A percentile compares a stretch with the other conserved stretches of the same genome.
Evolutionary conservation across 2,329 filamentous ascomycete genomes (phyloP).

Genomic region (Metarhizium album): DNA sequence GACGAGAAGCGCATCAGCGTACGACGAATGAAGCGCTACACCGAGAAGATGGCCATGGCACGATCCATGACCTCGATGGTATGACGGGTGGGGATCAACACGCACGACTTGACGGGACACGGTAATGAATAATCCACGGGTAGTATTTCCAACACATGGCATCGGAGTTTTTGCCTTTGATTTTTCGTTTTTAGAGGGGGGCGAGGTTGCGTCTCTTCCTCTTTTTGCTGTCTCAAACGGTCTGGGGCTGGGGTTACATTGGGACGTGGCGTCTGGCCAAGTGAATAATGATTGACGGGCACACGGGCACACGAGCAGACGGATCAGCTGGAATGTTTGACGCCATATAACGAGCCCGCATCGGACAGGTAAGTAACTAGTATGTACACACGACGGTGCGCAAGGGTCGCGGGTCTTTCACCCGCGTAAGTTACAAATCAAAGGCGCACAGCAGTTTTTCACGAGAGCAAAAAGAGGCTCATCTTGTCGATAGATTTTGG

Average conservation of each 20-base stretch:
- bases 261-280: neutral
- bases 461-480: no score
- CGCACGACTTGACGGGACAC: neutral
- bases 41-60: conserved; percentile 25
- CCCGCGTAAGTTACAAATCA: no score
- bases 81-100: neutral
- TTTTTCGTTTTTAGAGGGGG: neutral
- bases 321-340: conserved; percentile 3
- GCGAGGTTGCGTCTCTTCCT: no score
- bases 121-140: neutral
- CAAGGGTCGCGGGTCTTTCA: no score
- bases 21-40: conserved; percentile 33
- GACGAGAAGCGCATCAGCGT: conserved; percentile 33
- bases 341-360: neutral
- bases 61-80: conserved; percentile 17
- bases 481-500: no score
- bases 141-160: neutral
- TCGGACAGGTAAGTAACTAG: neutral
- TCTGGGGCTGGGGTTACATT: neutral
- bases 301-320: no score
- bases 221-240: neutral
- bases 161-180: neutral
- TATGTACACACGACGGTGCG: neutral
- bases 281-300: neutral
- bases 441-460: no score